Conservation (phyloP, 164 flowering plant genomes). For the Piper longum region DNA sequence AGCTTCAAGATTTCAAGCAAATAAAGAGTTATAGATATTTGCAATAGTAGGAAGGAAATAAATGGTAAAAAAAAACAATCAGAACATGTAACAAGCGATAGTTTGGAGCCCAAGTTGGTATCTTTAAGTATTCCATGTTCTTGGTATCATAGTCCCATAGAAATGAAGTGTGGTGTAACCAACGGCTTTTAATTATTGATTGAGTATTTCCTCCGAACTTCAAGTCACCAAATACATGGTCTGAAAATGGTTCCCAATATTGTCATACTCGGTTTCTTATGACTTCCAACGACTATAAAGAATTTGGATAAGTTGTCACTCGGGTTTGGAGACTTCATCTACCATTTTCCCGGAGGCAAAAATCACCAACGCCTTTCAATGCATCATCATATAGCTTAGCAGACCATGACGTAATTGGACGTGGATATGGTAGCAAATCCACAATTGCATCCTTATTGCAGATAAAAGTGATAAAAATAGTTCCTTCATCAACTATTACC, state of each 20-base stretch:
- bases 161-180: conserved; percentile 95
- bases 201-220: conserved; percentile 98
- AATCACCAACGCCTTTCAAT: conserved; percentile 52
- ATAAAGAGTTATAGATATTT: neutral
- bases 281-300: neutral
- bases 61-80: neutral
- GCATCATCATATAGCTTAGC: conserved; percentile 45
- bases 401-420: conserved; percentile 80
- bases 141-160: conserved; percentile 64
- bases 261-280: neutral
- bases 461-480: conserved; percentile 70
- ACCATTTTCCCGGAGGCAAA: conserved; percentile 89
- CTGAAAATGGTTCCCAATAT: conserved; percentile 18
- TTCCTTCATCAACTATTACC: conserved; percentile 71
- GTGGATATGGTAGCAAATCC: conserved; percentile 66
- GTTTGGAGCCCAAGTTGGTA: conserved; percentile 50
- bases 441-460: conserved; percentile 75
- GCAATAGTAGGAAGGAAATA: too few species aligned
- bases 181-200: conserved; percentile 63
- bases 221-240: conserved; percentile 74
- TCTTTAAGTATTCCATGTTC: conserved; percentile 76
- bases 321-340: conserved; percentile 1
- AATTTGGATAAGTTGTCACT: neutral
- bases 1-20: too few species aligned
- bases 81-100: conserved; percentile 46